These are phyloP conservation scores for Talaromyces verruculosus DNA, from an alignment of 2,329 filamentous ascomycete species.

Conservation along the genomic window DNA sequence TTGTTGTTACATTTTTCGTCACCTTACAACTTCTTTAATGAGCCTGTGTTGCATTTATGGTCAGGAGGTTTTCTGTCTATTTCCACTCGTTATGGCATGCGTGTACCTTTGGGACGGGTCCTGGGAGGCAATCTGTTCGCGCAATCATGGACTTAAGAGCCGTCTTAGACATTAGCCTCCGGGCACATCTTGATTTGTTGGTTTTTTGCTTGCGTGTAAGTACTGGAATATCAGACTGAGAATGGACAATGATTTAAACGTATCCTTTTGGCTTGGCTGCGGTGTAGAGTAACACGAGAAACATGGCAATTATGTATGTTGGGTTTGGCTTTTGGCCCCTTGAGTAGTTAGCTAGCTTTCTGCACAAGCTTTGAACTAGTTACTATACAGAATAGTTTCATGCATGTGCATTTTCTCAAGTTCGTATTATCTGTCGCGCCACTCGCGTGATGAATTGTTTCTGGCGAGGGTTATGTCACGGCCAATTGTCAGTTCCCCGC, in stretches of 20 bases:
- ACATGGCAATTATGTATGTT: background rate
- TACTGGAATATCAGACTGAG: slow-evolving; percentile 10
- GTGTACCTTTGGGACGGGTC: background rate
- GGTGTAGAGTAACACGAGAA: background rate
- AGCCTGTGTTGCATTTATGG: slow-evolving; percentile 4
- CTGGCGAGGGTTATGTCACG: background rate
- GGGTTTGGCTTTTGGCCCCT: slow-evolving; percentile 6
- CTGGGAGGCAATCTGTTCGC: slow-evolving; percentile 16
- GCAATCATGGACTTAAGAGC: slow-evolving; percentile 8
- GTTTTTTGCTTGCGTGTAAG: slow-evolving; percentile 8
- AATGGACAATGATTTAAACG: slow-evolving; percentile 4
- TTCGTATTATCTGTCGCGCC: background rate
- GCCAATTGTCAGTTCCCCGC: background rate
- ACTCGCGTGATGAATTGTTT: background rate
- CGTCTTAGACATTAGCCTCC: slow-evolving; percentile 10
- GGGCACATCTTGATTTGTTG: slow-evolving; percentile 2
- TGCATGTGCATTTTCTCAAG: background rate
- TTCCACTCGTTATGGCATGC: slow-evolving; percentile 5
- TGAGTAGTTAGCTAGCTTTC: background rate
- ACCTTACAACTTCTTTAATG: slow-evolving; percentile 5
- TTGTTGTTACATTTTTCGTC: background rate
- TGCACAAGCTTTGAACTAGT: background rate
- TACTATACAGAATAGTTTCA: slow-evolving; percentile 8
- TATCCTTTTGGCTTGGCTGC: background rate
- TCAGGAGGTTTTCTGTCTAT: slow-evolving; percentile 15